phyloP scores from a whole-genome alignment of 1,284 basidiomycete species.

The Wolfiporia cocos region DNA sequence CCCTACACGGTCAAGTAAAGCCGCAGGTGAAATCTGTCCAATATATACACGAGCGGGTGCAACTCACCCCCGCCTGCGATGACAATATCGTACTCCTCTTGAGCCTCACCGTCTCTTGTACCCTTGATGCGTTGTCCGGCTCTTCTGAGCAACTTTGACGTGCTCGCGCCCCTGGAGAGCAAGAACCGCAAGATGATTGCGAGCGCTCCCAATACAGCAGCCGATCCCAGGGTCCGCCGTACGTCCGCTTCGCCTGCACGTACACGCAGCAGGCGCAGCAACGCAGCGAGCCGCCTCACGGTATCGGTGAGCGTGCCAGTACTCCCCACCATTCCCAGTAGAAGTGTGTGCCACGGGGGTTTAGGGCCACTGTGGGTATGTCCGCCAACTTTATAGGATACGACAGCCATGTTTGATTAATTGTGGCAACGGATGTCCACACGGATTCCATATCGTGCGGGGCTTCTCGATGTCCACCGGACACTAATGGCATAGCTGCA shows the following conservation, averaged over 20 bases:
- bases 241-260: not conserved
- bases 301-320: not conserved
- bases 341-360: too few relatives aligned
- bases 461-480: too few relatives aligned
- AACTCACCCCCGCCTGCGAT: slow-evolving; percentile 56
- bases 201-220: slow-evolving; percentile 5
- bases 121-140: slow-evolving; percentile 10
- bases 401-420: too few relatives aligned
- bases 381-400: too few relatives aligned
- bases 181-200: not conserved
- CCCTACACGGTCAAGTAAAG: slow-evolving; percentile 31
- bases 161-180: not conserved
- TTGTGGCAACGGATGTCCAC: too few relatives aligned
- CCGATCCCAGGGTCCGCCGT: not conserved
- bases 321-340: too few relatives aligned
- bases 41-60: too few relatives aligned
- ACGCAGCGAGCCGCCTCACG: not conserved
- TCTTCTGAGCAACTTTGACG: slow-evolving; percentile 6
- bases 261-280: not conserved
- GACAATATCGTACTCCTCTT: slow-evolving; percentile 52
- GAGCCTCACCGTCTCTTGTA: slow-evolving; percentile 11
- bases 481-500: too few relatives aligned
- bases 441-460: too few relatives aligned
- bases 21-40: not conserved
- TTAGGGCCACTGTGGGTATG: too few relatives aligned